Conservation (phyloP, 202 grass and related monocot species). For the Carex arenaria region DNA sequence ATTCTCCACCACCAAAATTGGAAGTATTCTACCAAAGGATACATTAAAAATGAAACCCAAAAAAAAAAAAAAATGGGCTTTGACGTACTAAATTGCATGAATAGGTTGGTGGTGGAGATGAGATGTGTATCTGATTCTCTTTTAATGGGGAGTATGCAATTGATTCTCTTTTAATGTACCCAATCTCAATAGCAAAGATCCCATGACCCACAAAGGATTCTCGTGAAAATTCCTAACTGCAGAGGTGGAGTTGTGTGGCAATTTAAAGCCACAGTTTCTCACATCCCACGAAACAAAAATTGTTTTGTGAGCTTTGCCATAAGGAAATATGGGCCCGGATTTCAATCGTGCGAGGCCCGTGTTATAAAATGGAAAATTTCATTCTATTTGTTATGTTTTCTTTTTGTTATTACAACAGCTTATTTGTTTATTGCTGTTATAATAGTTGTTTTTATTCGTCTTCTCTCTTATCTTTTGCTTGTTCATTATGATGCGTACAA, state of each 20-base stretch:
- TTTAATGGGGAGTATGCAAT: background rate
- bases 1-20: too few relatives aligned
- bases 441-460: background rate
- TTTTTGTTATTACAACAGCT: background rate
- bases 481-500: background rate
- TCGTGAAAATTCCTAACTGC: background rate
- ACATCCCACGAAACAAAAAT: background rate
- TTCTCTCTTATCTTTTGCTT: background rate
- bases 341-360: background rate
- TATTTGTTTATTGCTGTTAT: background rate
- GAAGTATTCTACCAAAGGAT: too few relatives aligned
- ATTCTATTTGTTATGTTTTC: background rate
- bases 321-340: background rate
- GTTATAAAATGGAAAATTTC: background rate
- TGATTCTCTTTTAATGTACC: conserved; percentile 16
- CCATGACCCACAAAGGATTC: conserved; percentile 32
- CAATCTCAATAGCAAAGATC: conserved; percentile 17
- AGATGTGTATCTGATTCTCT: background rate
- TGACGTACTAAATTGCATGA: too few relatives aligned
- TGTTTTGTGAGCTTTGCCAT: background rate
- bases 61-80: too few relatives aligned
- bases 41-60: too few relatives aligned
- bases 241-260: background rate
- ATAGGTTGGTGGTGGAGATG: background rate
- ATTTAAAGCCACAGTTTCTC: background rate